Evolutionary conservation across 148 eudicot species (phyloP), one percentile per base, ranked within the genome.

Genomic region (Heliamphora exappendiculata): DNA sequence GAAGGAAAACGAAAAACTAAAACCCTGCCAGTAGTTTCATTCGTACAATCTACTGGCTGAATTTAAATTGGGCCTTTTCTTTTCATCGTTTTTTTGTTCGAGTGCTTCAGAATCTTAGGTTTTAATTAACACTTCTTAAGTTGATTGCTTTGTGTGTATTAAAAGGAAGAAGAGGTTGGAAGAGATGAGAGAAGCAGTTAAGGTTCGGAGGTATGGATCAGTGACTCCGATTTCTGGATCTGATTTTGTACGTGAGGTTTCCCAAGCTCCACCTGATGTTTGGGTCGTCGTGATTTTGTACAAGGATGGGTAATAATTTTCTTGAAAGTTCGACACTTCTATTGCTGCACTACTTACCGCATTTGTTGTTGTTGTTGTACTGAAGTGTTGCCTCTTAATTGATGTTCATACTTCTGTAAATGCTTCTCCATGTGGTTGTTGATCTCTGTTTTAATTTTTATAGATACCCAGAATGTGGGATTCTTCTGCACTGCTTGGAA

Each of bases 221-320:
- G 79, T 92, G 34, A 71, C 88, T 73, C 91, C 89, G 11, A 94
- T 94, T 78, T 89, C 98, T 45, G 97, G 98, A 53, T 84, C 98
- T 0, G 98, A 94, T 88, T 94, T 94, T 81, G 87, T 94, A 41
- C 97, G 92, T 0, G 96, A 94, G 82, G 97, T 94, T 68, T 92
- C 97, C 50, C 98, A 92, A 81, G 97, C 98, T 78, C 85, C 91
- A n/a, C 80, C 88, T 13, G 97, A 94, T 53, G 82, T 94, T 22
- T 94, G 98, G 98, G 98, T 94, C 2, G 94, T 94, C 7, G 93
- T 92, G 42, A 66, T 94, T 50, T 84, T 94, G 57, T 94, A 90
- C 81, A 94, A 94, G 78, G 97, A 94, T 73, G 96, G 98, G 98
- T 92, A 84, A 81, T 60, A 50, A 67, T 5, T 34, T 6, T 42